Base-by-base conservation (phyloP, 352 stramenopile species). In the Pythium diclinum region DNA sequence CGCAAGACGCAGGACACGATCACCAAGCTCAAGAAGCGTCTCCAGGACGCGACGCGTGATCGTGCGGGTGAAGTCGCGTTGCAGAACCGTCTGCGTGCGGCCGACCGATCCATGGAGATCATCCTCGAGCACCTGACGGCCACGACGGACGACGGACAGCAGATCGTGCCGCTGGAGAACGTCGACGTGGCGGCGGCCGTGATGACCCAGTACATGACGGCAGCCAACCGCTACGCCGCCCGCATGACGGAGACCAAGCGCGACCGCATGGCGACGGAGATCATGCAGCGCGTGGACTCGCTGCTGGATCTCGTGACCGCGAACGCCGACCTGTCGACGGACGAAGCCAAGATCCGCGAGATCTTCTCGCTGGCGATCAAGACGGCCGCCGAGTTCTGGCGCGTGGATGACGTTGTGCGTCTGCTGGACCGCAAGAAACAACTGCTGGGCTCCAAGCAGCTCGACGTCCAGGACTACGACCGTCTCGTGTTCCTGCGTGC, bases 161-260 rank as follows among this genome's bases (percentile, higher is more conserved):
- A 44, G 16, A 36, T 44, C 6, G 42, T 61, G 28, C 61, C 59
- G 2, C 42, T 52, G 0, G 8, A 59, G n/a, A 83, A 92, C 47
- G 30, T 90, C 59, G 81, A 89, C 34, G 69, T 90, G 36, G 68
- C 68, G 0, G 38, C 81, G 8, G 88, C 85, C 53, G 59, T 91
- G 36, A 81, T 92, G 77, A 79, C 81, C 48, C 82, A 94, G 65
- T 92, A 90, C 72, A 87, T 90, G 83, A 88, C 82, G 33, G 75
- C 69, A 13, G 84, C 76, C 8, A 83, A 77, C 59, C 82, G 83
- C 13, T 80, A 83, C 58, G 79, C 83, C 25, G 71, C 67, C 59
- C 79, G 82, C 6, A 70, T 94, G n/a, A 59, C n/a, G 11, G 55
- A 65, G 34, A 68, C 75, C n/a, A 72, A 65, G 33, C 78, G 84